These are phyloP conservation scores for Chenopodium suecicum DNA, from an alignment of 148 eudicot genomes.

Conservation along the genomic window DNA sequence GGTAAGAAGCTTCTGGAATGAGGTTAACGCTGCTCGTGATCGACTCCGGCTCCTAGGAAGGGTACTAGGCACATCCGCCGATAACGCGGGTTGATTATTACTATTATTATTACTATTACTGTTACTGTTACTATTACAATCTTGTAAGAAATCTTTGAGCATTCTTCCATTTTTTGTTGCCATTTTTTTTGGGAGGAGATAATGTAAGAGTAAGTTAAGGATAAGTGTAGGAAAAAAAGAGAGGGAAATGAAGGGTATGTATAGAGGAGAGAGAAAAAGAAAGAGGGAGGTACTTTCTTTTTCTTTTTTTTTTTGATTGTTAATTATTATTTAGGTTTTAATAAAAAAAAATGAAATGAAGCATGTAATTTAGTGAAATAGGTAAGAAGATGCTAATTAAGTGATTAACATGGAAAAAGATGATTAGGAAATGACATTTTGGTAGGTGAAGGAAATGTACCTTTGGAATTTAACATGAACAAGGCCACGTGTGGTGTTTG, in stretches of 20 bases:
- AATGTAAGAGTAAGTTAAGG: not conserved
- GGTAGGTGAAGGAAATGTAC: slow-evolving; percentile 3
- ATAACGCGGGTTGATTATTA: too few relatives aligned
- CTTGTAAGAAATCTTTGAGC: slow-evolving; percentile 23
- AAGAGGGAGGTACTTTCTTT: slow-evolving; percentile 23
- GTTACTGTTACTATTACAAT: not conserved
- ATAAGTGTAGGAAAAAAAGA: slow-evolving; percentile 6
- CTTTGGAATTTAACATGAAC: not conserved
- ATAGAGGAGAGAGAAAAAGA: slow-evolving; percentile 9
- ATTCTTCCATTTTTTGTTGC: slow-evolving; percentile 3
- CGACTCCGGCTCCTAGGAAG: slow-evolving; percentile 34
- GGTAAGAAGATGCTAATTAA: not conserved
- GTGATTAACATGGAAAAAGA: not conserved
- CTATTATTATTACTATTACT: not conserved
- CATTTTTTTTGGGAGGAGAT: not conserved
- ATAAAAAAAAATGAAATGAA: not conserved
- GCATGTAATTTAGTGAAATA: not conserved
- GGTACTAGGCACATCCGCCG: not conserved
- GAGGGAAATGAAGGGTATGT: slow-evolving; percentile 8
- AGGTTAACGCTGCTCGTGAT: slow-evolving; percentile 29
- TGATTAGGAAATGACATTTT: slow-evolving; percentile 3
- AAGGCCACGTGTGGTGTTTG: slow-evolving; percentile 7
- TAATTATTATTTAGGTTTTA: not conserved
- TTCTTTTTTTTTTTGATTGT: not conserved
- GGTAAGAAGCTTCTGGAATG: slow-evolving; percentile 34